Base-by-base conservation (phyloP, 2,329 filamentous ascomycete species). In the Ascochyta fabae region DNA sequence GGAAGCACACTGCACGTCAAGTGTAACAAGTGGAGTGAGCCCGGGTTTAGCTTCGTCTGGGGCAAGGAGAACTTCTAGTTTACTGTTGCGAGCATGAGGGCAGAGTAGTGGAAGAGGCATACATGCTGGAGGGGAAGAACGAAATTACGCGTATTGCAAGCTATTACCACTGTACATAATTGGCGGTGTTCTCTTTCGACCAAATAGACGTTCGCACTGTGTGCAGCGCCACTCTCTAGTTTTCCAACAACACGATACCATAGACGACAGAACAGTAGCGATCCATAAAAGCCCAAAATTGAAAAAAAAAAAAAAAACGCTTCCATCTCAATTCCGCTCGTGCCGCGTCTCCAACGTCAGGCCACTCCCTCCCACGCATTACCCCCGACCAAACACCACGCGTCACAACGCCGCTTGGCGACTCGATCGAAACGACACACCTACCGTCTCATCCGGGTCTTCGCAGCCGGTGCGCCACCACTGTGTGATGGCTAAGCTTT, bases 1-100 rank as follows among this genome's bases (percentile, higher is more conserved):
- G 91, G 91, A 46, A 92, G 88, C 71, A 80, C 86, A 57, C 76
- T 95, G 72, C 91, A 95, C 70, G 84, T 92, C 58, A 92, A 90
- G 78, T 95, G 91, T 77, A 95, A 94, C 75, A 91, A 91, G 82
- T 94, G 94, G 79, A 91, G 88, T 55, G 90, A 93, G 71, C 89
- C 90, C 72, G 90, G 85, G 34, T 88, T 88, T 74, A 84, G 82
- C 43, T 88, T 86, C 65, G 84, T 87, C 43, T 88, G 85, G 85
- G 86, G 86, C 68, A 88, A 88, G 73, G 86, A 88, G 77, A 88
- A 88, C 72, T 88, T 88, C 70, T 87, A 84, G 67, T 31, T 26
- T 47, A 16, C 33, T 19, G 43, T 26, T 3, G 10, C 0, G 3
- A 15, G 31, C 3, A n/a, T 10, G n/a, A 33, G 26, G 8, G n/a